Base-by-base conservation (phyloP, 305 asterid species). In the Nicotiana rustica region DNA sequence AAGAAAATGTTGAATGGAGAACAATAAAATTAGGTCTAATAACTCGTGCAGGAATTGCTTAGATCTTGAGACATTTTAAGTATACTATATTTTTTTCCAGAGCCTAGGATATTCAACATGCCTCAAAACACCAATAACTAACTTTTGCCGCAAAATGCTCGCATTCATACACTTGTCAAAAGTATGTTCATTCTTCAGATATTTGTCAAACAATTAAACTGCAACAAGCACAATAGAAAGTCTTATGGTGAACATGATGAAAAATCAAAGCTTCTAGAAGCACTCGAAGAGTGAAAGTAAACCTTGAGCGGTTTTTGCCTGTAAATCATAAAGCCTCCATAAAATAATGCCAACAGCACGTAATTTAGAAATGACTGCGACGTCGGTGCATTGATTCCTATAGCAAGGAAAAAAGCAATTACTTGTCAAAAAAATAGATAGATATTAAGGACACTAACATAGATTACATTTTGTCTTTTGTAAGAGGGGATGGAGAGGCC, bases 361-460 rank as follows among this genome's bases (percentile, higher is more conserved):
- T 96, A 96, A 87, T 95, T 96, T 78, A 95, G 79, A 82, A 96
- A 93, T 77, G 99, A 96, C 93, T 96, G 98, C 65, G 99, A 95
- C 57, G 99, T 96, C 38, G 99, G 98, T 84, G 98, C 98, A 86
- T 95, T 96, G 56, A 96, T 92, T 81, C 99, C 99, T 96, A 60
- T 67, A 6, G 82, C 80, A 86, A 57, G 5, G 60, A 60, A 18
- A 21, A 10, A 69, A 47, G 17, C 31, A 64, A 59, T 61, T 35
- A 82, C 66, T 56, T 4, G 56, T 18, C 70, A 31, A 57, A 83
- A 55, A 38, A 19, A 82, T n/a, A 49, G 52, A 66, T 2, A 3
- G 13, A 49, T 25, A 66, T 73, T 41, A 64, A n/a, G 52, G 29
- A 25, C n/a, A 18, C 17, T 70, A 29, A 49, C 62, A 18, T 44